These are phyloP conservation scores for Epichloe festucae DNA, from an alignment of 2,329 filamentous ascomycete species.

Conservation along the genomic window DNA sequence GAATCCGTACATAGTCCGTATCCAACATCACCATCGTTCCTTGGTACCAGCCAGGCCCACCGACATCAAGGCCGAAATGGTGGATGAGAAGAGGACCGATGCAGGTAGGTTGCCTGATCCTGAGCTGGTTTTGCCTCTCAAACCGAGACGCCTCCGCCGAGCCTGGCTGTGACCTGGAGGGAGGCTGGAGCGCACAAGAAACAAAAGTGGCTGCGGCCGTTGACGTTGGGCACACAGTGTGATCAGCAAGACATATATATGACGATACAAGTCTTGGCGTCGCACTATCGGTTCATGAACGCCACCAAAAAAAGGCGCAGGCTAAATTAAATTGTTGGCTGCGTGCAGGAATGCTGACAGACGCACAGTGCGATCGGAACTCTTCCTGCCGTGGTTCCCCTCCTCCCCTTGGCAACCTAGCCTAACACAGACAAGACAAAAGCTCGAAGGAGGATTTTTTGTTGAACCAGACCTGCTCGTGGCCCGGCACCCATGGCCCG, in stretches of 20 bases:
- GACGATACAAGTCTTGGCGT: conserved; percentile 5
- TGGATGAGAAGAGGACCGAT: background rate
- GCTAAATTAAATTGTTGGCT: background rate
- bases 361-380: background rate
- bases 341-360: background rate
- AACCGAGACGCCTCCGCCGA: background rate
- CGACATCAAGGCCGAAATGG: background rate
- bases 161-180: background rate
- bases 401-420: no score
- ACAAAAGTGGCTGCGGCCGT: background rate
- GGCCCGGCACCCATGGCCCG: background rate
- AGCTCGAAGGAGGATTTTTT: no score
- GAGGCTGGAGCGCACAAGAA: background rate
- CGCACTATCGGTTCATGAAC: conserved; percentile 2
- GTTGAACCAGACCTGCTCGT: background rate
- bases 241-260: background rate
- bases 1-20: no score
- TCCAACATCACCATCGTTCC: background rate
- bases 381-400: background rate
- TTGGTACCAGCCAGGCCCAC: background rate
- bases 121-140: no score
- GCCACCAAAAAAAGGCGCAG: background rate
- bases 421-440: no score
- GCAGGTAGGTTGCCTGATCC: no score
- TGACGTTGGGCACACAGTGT: background rate